Conservation (phyloP, 169 alveolate species). For the Babesia sp. region DNA sequence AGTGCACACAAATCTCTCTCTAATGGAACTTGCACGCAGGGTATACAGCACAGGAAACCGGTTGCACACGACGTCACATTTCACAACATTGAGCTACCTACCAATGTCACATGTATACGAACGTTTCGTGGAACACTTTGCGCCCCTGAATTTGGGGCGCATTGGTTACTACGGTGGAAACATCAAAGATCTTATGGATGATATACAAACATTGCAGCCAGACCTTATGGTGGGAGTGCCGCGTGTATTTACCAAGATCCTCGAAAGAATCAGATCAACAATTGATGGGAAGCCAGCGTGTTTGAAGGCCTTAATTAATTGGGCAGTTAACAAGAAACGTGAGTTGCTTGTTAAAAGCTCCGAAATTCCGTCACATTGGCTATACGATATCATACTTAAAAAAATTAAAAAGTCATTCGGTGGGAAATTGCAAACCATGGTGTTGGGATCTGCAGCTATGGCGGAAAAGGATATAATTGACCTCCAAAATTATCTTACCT, state of each 20-base stretch:
- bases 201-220: constrained; percentile 73
- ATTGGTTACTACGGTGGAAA: constrained; percentile 90
- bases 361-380: constrained; percentile 26
- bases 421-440: constrained; percentile 70
- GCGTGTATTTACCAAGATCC: constrained; percentile 76
- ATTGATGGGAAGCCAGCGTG: constrained; percentile 43
- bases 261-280: constrained; percentile 37
- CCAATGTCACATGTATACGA: constrained; percentile 93
- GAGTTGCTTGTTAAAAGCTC: constrained; percentile 6
- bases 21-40: constrained; percentile 72
- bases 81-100: constrained; percentile 83
- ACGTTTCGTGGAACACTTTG: constrained; percentile 80
- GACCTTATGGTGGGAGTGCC: constrained; percentile 73
- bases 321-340: constrained; percentile 27
- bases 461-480: constrained; percentile 62
- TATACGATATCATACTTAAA: constrained; percentile 67
- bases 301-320: constrained; percentile 16
- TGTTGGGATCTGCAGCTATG: constrained; percentile 78
- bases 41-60: constrained; percentile 72
- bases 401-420: constrained; percentile 72
- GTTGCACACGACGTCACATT: constrained; percentile 59
- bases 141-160: constrained; percentile 69
- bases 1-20: constrained; percentile 83
- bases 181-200: constrained; percentile 83
- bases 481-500: constrained; percentile 66